phyloP scores from a whole-genome alignment of 2,329 filamentous ascomycete species.

The Cercospora sesami region DNA sequence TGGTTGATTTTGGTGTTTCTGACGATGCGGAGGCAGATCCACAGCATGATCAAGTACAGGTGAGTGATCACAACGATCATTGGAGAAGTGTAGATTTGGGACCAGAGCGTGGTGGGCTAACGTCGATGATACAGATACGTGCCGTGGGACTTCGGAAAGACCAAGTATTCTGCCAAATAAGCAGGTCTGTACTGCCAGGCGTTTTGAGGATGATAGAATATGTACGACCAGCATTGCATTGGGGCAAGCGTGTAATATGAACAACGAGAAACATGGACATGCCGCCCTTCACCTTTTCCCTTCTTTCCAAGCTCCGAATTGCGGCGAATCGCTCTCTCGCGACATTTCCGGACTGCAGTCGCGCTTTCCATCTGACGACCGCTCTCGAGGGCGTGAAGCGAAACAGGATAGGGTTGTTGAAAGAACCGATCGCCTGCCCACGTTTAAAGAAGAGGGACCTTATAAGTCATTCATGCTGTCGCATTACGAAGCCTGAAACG shows the following conservation, averaged over 20 bases:
- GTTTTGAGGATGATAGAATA: conserved; percentile 9
- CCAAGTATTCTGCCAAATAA: conserved; percentile 40
- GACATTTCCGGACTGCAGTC: too few relatives aligned
- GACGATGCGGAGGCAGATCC: conserved; percentile 98
- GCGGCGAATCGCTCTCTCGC: neutral
- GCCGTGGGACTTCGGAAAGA: conserved; percentile 44
- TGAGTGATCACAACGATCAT: conserved; percentile 59
- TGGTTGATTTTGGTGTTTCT: conserved; percentile 96
- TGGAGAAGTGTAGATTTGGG: too few relatives aligned
- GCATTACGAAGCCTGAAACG: too few relatives aligned
- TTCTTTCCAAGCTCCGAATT: neutral
- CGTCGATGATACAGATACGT: conserved; percentile 36
- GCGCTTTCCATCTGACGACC: too few relatives aligned
- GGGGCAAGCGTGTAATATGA: conserved; percentile 8
- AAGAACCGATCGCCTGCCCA: too few relatives aligned
- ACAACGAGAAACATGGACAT: conserved; percentile 9
- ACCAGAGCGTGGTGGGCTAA: conserved; percentile 21
- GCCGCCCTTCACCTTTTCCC: neutral
- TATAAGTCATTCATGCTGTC: too few relatives aligned
- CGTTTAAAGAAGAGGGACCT: too few relatives aligned
- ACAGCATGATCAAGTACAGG: conserved; percentile 99
- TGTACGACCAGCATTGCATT: conserved; percentile 22
- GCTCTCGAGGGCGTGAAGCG: too few relatives aligned
- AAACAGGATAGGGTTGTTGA: too few relatives aligned
- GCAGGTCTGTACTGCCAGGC: neutral